phyloP scores from a whole-genome alignment of 495 filamentous ascomycete genomes.

The Tuber microsphaerosporum region DNA sequence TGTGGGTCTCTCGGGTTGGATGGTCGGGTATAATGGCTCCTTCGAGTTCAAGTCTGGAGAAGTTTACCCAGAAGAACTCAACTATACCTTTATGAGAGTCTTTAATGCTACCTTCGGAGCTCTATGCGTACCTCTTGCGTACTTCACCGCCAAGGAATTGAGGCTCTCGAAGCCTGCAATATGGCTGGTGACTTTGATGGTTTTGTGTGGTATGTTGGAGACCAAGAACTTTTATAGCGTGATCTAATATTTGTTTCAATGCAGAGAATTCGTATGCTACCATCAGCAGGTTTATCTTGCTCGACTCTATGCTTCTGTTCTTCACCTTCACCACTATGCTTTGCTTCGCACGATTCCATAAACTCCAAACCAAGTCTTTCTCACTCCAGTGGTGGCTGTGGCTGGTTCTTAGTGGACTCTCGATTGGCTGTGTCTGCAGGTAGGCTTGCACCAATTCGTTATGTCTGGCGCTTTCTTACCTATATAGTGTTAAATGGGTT shows the following conservation, averaged over 20 bases:
- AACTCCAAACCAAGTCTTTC: slow-evolving; percentile 73
- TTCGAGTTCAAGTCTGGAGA: slow-evolving; percentile 99
- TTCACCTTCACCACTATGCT: slow-evolving; percentile 95
- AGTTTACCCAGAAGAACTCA: slow-evolving; percentile 81
- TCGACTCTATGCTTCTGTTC: slow-evolving; percentile 96
- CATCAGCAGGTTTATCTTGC: slow-evolving; percentile 92
- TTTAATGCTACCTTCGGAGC: slow-evolving; percentile 96
- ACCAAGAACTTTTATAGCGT: background rate
- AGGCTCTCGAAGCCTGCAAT: slow-evolving; percentile 77
- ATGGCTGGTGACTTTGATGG: slow-evolving; percentile 93
- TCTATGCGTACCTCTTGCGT: slow-evolving; percentile 85
- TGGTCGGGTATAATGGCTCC: slow-evolving; percentile 97
- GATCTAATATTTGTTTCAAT: slow-evolving; percentile 13
- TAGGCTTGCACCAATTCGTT: slow-evolving; percentile 4
- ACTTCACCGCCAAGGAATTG: slow-evolving; percentile 85
- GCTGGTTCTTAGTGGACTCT: slow-evolving; percentile 84
- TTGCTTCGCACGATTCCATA: slow-evolving; percentile 94
- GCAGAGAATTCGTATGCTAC: slow-evolving; percentile 94
- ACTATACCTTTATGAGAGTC: slow-evolving; percentile 97
- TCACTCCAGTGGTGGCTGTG: slow-evolving; percentile 83
- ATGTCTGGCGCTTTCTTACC: slow-evolving; percentile 13
- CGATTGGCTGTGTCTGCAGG: slow-evolving; percentile 85
- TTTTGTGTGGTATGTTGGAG: slow-evolving; percentile 56
- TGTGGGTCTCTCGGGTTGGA: slow-evolving; percentile 87
- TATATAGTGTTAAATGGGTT: slow-evolving; percentile 85